Evolutionary conservation across 441 rosid genomes (phyloP), one percentile per base, ranked within the genome.

Genomic region (Bruguiera hainesii): DNA sequence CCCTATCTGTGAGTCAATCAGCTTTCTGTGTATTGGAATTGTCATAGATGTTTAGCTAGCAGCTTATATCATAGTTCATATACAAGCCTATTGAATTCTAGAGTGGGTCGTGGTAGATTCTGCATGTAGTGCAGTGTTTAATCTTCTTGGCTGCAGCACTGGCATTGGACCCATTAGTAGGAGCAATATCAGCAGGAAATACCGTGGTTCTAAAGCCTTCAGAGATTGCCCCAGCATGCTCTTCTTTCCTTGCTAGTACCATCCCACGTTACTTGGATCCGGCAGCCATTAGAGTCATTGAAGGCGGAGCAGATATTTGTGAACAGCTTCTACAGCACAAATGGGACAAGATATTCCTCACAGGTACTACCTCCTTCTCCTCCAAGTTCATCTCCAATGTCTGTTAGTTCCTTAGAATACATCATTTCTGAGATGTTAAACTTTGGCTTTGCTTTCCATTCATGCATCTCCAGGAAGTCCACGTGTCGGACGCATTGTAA

Each of bases 271-370:
- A 93, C 77, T 75, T 90, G 70, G 98, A 93, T 67, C 19, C 49
- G 25, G 63, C 73, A 50, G 87, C 97, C 25, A 68, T 93, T 37
- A 89, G 86, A 61, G 88, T 93, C 62, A 69, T 86, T 31, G 75
- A 73, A 26, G 98, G 97, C 1, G 93, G 93, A 58, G 63, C 69
- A 23, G 90, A 87, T 33, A 79, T 84, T 0, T 78, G 80, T 1
- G 70, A 82, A 18, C 78, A 61, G 35, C 83, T 93, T 49, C 89
- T 90, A 33, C 60, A 84, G 65, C 88, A 84, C 35, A 82, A 86
- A 67, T 90, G 94, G 94, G 93, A 93, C 83, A 90, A 93, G 83
- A 93, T 93, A 60, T 93, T 93, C 84, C 87, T 89, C 82, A 90
- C 97, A 0, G 98, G 98, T 89, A 76, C 56, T 7, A 1, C 15